phyloP scores from a whole-genome alignment of 352 stramenopile genomes.

The Blastocystis sp. region DNA sequence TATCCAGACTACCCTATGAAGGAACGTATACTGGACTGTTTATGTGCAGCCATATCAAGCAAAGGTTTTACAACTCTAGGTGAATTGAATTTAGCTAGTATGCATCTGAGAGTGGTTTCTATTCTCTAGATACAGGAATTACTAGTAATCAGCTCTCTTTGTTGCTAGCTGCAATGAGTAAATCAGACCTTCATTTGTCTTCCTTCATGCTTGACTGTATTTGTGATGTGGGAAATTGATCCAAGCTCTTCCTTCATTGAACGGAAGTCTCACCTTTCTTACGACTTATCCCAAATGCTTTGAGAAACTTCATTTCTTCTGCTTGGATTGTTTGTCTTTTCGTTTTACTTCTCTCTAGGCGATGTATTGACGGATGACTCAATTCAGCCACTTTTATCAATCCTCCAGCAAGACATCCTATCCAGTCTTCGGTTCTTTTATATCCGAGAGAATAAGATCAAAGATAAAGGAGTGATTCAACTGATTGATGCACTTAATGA shows the following conservation, averaged over 20 bases:
- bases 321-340: background rate
- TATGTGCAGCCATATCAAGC: background rate
- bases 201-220: background rate
- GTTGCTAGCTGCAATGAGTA: background rate
- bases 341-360: background rate
- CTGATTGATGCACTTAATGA: background rate
- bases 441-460: background rate
- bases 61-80: background rate
- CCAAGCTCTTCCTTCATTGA: background rate
- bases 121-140: background rate
- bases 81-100: background rate
- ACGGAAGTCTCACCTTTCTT: background rate
- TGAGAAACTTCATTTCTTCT: background rate
- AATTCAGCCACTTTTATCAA: background rate
- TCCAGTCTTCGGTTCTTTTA: background rate
- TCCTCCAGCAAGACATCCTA: background rate
- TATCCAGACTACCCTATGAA: background rate
- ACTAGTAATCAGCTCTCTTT: background rate
- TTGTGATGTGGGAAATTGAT: background rate
- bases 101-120: background rate
- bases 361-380: background rate
- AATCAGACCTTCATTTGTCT: background rate
- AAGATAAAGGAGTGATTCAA: background rate
- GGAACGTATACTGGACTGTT: background rate
- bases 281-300: background rate